A percentile compares a stretch with the other conserved stretches of the same genome.
These are phyloP conservation scores for Nicotiana paniculata DNA, from an alignment of 257 asterid genomes.

Conservation along the genomic window DNA sequence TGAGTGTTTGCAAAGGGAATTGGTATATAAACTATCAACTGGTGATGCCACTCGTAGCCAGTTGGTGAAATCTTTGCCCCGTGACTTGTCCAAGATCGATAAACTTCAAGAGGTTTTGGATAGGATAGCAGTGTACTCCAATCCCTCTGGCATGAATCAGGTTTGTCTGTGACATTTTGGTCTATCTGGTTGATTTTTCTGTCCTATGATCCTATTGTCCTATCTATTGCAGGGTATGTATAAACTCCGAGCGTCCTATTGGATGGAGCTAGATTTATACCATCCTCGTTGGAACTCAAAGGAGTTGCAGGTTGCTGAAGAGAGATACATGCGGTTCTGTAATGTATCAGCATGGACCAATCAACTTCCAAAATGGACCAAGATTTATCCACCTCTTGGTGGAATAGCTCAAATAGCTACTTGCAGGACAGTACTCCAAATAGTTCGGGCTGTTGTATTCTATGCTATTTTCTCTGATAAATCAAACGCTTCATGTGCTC, in stretches of 20 bases:
- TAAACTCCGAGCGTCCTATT: slow-evolving; percentile 52
- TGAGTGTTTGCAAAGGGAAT: slow-evolving; percentile 76
- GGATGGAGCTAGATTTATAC: slow-evolving; percentile 94
- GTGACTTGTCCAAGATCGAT: slow-evolving; percentile 72
- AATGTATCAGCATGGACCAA: slow-evolving; percentile 65
- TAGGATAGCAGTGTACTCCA: slow-evolving; percentile 76
- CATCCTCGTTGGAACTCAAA: slow-evolving; percentile 94
- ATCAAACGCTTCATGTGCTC: slow-evolving; percentile 56
- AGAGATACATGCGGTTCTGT: slow-evolving; percentile 81
- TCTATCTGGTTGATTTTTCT: background rate
- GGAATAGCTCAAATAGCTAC: slow-evolving; percentile 85
- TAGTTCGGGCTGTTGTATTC: slow-evolving; percentile 71
- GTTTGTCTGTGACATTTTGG: slow-evolving; percentile 32
- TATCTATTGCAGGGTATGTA: slow-evolving; percentile 69
- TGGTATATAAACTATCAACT: slow-evolving; percentile 71
- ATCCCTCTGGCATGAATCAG: slow-evolving; percentile 96
- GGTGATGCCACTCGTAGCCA: slow-evolving; percentile 95
- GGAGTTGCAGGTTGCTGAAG: slow-evolving; percentile 91
- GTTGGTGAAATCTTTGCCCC: slow-evolving; percentile 83
- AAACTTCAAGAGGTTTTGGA: slow-evolving; percentile 77
- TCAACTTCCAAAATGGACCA: slow-evolving; percentile 90
- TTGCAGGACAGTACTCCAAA: slow-evolving; percentile 65
- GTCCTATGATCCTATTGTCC: slow-evolving; percentile 10
- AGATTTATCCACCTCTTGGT: slow-evolving; percentile 71
- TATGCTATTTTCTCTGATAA: slow-evolving; percentile 69